Conservation (phyloP, 2,329 filamentous ascomycete genomes). For the Alternaria incomplexa region DNA sequence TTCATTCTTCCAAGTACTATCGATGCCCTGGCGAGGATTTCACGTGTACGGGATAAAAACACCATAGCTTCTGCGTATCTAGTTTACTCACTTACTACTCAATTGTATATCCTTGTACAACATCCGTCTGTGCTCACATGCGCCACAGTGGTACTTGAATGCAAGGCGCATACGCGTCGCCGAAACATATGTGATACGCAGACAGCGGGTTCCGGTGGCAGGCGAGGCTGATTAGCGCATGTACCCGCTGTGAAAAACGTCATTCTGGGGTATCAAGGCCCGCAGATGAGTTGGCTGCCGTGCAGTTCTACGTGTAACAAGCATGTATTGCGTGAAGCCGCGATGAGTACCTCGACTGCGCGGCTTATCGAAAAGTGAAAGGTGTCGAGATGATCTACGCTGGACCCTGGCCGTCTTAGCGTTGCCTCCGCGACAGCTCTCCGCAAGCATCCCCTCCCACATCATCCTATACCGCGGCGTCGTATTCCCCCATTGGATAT, state of each 20-base stretch:
- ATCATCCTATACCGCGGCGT: not conserved
- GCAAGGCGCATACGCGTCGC: conserved; percentile 1
- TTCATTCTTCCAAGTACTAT: not conserved
- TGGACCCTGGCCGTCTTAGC: conserved; percentile 34
- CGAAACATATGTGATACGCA: conserved; percentile 9
- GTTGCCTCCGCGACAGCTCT: conserved; percentile 26
- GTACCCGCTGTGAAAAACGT: not conserved
- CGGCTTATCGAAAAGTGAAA: not conserved
- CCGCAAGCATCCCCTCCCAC: conserved; percentile 35
- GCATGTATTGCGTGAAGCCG: not conserved
- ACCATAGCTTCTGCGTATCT: not conserved
- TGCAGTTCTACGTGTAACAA: not conserved
- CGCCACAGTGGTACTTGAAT: not conserved
- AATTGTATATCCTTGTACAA: not conserved
- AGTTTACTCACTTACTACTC: not conserved
- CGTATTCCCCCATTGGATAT: not conserved
- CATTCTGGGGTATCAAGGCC: not conserved
- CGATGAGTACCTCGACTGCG: not conserved
- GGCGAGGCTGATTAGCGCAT: conserved; percentile 11
- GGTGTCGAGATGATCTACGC: conserved; percentile 9
- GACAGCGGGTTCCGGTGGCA: conserved; percentile 13
- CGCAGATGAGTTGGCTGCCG: not conserved
- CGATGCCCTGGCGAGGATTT: not conserved
- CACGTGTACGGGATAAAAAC: not conserved
- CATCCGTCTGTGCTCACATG: not conserved